phyloP scores from a whole-genome alignment of 805 yeast genomes.

The Ogataea naganishii region DNA sequence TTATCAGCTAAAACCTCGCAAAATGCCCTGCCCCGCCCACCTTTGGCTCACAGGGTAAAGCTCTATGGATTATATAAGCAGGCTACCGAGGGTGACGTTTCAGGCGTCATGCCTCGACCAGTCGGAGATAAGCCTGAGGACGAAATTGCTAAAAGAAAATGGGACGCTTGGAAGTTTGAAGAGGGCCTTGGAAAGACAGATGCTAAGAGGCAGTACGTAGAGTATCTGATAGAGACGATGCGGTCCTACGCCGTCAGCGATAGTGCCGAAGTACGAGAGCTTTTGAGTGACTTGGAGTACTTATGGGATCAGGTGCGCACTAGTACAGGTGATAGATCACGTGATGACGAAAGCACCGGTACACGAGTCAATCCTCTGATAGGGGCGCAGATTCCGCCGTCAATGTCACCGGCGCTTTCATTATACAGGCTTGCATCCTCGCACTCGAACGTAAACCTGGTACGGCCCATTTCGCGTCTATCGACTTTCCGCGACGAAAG shows the following conservation, averaged over 20 bases:
- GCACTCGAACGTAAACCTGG: conserved; percentile 17
- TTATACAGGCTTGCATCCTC: conserved; percentile 23
- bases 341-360: neutral
- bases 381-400: neutral
- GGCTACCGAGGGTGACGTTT: conserved; percentile 82
- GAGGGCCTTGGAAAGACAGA: conserved; percentile 60
- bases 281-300: conserved; percentile 58
- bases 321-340: conserved; percentile 30
- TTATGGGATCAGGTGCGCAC: conserved; percentile 76
- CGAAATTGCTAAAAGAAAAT: conserved; percentile 61
- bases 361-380: neutral
- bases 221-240: conserved; percentile 67
- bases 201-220: conserved; percentile 66
- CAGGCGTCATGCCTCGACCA: conserved; percentile 60
- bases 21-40: conserved; percentile 67
- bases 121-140: conserved; percentile 51
- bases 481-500: no score
- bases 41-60: conserved; percentile 56
- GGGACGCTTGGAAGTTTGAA: conserved; percentile 81
- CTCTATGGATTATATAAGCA: conserved; percentile 82
- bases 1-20: conserved; percentile 56
- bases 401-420: conserved; percentile 23
- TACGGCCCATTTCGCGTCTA: conserved; percentile 21
- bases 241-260: conserved; percentile 51
- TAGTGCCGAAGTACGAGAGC: conserved; percentile 56